Percentiles rank a stretch among this genome's conserved stretches.
Evolutionary conservation across 805 yeast species (phyloP).

Genomic region (Candida easanensis): DNA sequence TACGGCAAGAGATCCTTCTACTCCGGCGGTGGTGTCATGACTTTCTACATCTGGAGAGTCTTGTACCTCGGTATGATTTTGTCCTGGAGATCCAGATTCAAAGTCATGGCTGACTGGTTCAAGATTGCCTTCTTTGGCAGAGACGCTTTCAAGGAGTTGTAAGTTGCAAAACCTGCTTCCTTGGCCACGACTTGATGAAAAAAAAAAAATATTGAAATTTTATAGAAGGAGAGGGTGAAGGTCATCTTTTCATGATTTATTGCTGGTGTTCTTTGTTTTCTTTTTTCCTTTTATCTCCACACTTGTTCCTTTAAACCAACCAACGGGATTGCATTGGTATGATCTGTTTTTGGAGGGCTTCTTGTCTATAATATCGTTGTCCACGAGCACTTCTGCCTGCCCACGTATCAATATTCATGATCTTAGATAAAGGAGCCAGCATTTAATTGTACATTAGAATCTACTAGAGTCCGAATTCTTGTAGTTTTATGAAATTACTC

Average conservation of each 20-base stretch:
- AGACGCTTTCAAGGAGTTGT: slow-evolving; percentile 84
- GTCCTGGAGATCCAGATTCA: slow-evolving; percentile 80
- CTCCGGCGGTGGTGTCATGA: slow-evolving; percentile 82
- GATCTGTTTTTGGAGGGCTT: too few relatives aligned
- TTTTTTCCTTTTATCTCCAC: not conserved
- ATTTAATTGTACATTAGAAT: too few relatives aligned
- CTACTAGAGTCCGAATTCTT: too few relatives aligned
- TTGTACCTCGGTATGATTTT: slow-evolving; percentile 89
- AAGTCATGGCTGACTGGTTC: slow-evolving; percentile 85
- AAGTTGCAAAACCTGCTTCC: slow-evolving; percentile 6
- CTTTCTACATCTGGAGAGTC: slow-evolving; percentile 91
- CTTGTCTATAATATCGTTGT: too few relatives aligned
- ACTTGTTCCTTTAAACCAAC: too few relatives aligned
- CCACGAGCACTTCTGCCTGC: too few relatives aligned
- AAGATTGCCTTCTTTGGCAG: slow-evolving; percentile 88
- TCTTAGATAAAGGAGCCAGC: not conserved
- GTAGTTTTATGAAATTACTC: too few relatives aligned
- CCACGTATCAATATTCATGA: not conserved
- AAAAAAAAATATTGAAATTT: not conserved
- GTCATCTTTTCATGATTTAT: not conserved
- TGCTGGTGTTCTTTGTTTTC: not conserved
- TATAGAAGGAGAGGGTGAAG: not conserved
- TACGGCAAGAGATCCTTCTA: slow-evolving; percentile 74
- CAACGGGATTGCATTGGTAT: too few relatives aligned
- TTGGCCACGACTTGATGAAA: not conserved